These are phyloP conservation scores for Suaeda aralocaspica DNA, from an alignment of 148 eudicot species.

Conservation along the genomic window DNA sequence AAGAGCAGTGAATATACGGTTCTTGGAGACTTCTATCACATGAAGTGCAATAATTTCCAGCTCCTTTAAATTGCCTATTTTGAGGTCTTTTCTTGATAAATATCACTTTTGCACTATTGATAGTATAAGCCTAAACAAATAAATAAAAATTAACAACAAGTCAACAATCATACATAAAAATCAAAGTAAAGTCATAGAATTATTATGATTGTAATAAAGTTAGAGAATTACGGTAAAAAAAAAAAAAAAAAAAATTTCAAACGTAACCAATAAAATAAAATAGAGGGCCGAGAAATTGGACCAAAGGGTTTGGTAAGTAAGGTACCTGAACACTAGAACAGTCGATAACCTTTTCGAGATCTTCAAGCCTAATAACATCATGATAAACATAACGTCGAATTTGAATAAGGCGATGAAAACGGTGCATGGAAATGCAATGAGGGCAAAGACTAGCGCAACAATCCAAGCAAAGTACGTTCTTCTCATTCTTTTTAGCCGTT, in stretches of 20 bases:
- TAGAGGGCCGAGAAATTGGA: too few relatives aligned
- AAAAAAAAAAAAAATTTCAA: too few relatives aligned
- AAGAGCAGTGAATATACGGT: constrained; percentile 88
- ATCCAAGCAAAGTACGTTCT: constrained; percentile 84
- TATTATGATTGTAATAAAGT: too few relatives aligned
- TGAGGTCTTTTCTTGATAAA: constrained; percentile 97
- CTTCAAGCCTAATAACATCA: constrained; percentile 85
- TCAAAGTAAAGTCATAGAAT: neutral
- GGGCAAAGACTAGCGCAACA: constrained; percentile 92
- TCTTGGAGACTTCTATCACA: constrained; percentile 97
- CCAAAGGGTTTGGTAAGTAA: too few relatives aligned
- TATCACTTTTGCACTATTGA: constrained; percentile 83
- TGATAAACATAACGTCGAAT: constrained; percentile 91
- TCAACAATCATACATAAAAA: too few relatives aligned
- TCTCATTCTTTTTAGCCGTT: constrained; percentile 86
- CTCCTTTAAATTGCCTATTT: constrained; percentile 90
- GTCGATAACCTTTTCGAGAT: constrained; percentile 82
- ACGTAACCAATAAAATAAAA: too few relatives aligned
- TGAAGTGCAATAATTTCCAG: constrained; percentile 90
- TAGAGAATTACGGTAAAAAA: constrained; percentile 15
- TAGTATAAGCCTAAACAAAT: constrained; percentile 90
- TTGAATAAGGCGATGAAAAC: constrained; percentile 80
- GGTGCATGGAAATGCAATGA: constrained; percentile 76
- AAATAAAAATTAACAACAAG: too few relatives aligned
- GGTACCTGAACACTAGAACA: constrained; percentile 88